These are phyloP conservation scores for Bjerkandera adusta DNA, from an alignment of 1,284 basidiomycete genomes.

Conservation along the genomic window DNA sequence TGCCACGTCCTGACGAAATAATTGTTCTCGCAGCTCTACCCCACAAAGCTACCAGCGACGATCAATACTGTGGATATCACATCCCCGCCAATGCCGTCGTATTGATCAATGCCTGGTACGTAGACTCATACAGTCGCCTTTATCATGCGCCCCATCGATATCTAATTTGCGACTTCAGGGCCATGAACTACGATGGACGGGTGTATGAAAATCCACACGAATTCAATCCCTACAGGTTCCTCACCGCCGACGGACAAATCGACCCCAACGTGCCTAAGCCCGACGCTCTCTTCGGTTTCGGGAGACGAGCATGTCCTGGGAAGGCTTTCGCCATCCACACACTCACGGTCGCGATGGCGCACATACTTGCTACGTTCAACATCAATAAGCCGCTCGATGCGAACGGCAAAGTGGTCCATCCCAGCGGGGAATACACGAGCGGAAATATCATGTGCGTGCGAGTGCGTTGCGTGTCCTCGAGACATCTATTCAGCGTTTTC, in stretches of 20 bases:
- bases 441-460: too few relatives aligned
- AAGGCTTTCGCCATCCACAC: conserved; percentile 20
- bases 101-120: conserved; percentile 32
- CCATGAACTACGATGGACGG: not conserved
- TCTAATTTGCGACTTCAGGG: not conserved
- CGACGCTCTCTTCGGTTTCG: conserved; percentile 20
- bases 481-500: too few relatives aligned
- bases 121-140: not conserved
- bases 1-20: not conserved
- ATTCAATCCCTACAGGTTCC: conserved; percentile 27
- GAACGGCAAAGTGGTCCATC: not conserved
- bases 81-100: conserved; percentile 22
- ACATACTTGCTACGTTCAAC: conserved; percentile 38
- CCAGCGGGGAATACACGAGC: conserved; percentile 3
- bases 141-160: not conserved
- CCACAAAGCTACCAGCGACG: conserved; percentile 20
- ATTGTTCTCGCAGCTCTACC: conserved; percentile 18
- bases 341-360: conserved; percentile 21
- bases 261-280: conserved; percentile 1
- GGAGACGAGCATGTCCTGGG: conserved; percentile 24
- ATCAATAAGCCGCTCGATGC: conserved; percentile 28
- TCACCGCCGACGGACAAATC: conserved; percentile 9
- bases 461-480: too few relatives aligned
- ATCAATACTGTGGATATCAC: conserved; percentile 23
- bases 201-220: conserved; percentile 7